Base-by-base conservation (phyloP, 2,329 filamentous ascomycete genomes). In the Rutstroemia sp. region DNA sequence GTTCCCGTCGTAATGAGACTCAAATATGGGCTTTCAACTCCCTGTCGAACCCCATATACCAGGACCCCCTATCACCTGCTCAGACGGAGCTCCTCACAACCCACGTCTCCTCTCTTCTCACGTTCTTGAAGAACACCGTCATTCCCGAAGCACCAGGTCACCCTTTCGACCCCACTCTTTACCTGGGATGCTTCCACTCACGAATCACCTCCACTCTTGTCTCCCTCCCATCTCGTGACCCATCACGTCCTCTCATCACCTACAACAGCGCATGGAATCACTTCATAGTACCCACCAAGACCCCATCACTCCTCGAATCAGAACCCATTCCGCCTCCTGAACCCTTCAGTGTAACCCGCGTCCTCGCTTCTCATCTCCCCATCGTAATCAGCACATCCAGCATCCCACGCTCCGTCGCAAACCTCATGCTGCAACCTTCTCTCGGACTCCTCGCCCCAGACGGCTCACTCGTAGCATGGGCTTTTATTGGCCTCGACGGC, bases 11-110 rank as follows among this genome's bases (percentile, higher is more conserved):
- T 38, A 39, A 47, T 1, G 67, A 69, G 57, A 64, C 65, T 19
- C 67, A 69, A 48, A 67, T 68, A 6, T 68, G 65, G 65, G 38
- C 65, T 10, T 68, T 64, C 59, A 68, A 68, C 40, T 56, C 66
- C 9, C 52, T 69, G 1, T 61, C 61, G 46, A 50, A 48, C 1
- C 21, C 36, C 2, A 30, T 48, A 17, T 45, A 47, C 7, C 48
- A 54, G 5, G 52, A 50, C 16, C 56, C 60, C 6, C 51, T 67
- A 5, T 54, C 59, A 2, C n/a, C 46, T 4, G 9, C 40, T 1
- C 39, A 61, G 14, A 21, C 58, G 47, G 4, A 17, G 0, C 6
- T 51, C 2, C 55, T 67, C 3, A 40, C n/a, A 1, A 17, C 14
- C 5, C 64, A 69, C 12, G 16, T 64, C 1, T 34, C 51, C 36